phyloP scores from a whole-genome alignment of 2,329 filamentous ascomycete species.

The Trichoderma atrobrunneum region DNA sequence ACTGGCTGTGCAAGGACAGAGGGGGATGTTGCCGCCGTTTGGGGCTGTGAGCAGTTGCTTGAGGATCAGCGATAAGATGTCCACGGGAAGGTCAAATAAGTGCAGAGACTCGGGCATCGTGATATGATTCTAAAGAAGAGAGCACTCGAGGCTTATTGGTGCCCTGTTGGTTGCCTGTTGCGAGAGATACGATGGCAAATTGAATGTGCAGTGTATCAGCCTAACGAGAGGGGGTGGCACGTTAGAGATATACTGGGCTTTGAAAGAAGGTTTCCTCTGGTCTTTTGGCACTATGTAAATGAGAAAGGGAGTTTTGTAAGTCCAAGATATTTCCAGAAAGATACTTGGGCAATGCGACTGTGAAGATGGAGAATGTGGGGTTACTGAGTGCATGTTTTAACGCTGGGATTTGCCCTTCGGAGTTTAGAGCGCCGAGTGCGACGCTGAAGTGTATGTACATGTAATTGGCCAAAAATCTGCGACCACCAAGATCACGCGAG shows the following conservation, averaged over 20 bases:
- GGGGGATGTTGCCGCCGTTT: slow-evolving; percentile 22
- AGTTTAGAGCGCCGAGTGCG: background rate
- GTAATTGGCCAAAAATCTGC: background rate
- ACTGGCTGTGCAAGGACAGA: slow-evolving; percentile 30
- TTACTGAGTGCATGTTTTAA: background rate
- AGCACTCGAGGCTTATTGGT: background rate
- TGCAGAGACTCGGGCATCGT: slow-evolving; percentile 25
- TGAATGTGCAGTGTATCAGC: background rate
- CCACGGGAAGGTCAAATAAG: slow-evolving; percentile 35
- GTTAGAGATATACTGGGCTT: background rate
- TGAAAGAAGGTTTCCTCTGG: background rate
- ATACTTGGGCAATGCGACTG: background rate
- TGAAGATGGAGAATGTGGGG: background rate
- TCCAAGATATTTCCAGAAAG: background rate
- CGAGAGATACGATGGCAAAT: background rate
- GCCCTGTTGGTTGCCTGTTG: background rate
- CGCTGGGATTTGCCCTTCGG: background rate
- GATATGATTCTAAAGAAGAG: background rate
- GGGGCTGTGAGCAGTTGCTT: slow-evolving; percentile 29
- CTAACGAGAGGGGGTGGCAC: background rate
- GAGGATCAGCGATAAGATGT: slow-evolving; percentile 33
- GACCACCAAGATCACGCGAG: background rate
- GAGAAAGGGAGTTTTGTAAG: background rate
- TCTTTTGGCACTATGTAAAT: background rate
- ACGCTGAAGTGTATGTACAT: too few species aligned